Evolutionary conservation across 108 stramenopile species (phyloP).

Genomic region (Skeletonema potamos): DNA sequence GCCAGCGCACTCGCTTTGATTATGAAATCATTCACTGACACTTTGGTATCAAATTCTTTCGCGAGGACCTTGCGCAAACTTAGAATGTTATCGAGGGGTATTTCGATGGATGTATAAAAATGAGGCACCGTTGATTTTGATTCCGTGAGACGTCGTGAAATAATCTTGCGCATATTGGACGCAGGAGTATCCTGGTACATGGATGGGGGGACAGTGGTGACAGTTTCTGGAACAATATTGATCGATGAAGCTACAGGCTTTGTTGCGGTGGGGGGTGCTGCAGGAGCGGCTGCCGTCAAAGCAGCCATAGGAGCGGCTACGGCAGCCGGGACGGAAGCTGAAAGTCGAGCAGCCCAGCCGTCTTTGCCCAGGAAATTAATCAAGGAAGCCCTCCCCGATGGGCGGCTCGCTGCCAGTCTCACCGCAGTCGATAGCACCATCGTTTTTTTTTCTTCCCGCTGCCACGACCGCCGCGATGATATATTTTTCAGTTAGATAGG

Average conservation of each 20-base stretch:
- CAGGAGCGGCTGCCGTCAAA: slow-evolving; percentile 39
- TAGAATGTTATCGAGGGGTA: slow-evolving; percentile 87
- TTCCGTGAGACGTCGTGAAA: slow-evolving; percentile 94
- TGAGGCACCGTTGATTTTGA: slow-evolving; percentile 96
- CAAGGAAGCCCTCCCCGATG: slow-evolving; percentile 25
- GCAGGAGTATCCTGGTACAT: slow-evolving; percentile 51
- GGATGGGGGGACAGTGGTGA: slow-evolving; percentile 40
- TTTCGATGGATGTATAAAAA: slow-evolving; percentile 91
- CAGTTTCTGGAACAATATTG: slow-evolving; percentile 51
- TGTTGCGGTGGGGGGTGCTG: slow-evolving; percentile 43
- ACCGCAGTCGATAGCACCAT: slow-evolving; percentile 23
- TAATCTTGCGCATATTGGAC: slow-evolving; percentile 91
- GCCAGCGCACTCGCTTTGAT: slow-evolving; percentile 96
- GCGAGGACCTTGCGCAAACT: slow-evolving; percentile 79
- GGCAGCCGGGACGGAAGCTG: slow-evolving; percentile 31
- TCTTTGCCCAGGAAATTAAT: slow-evolving; percentile 95
- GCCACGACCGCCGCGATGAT: too few relatives aligned
- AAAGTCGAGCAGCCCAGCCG: slow-evolving; percentile 60
- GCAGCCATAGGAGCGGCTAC: slow-evolving; percentile 38
- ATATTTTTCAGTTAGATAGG: too few relatives aligned
- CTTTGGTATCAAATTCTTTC: slow-evolving; percentile 72
- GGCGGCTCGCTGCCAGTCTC: slow-evolving; percentile 23
- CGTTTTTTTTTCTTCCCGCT: not conserved
- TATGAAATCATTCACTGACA: slow-evolving; percentile 97
- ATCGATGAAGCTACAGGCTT: slow-evolving; percentile 39